These are phyloP conservation scores for Acacia acuminata DNA, from an alignment of 306 rosid species.

Conservation along the genomic window DNA sequence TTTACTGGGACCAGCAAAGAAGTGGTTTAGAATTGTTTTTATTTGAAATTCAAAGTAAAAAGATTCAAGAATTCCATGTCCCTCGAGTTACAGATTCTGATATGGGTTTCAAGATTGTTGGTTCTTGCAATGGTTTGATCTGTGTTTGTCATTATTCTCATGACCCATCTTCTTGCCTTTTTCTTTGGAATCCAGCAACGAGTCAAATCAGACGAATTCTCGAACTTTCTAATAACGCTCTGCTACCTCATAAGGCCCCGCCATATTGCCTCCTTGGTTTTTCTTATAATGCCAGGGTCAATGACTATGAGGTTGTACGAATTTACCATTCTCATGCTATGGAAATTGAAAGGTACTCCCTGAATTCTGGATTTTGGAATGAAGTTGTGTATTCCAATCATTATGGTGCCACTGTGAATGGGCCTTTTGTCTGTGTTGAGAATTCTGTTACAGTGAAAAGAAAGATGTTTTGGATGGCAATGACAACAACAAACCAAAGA, in stretches of 20 bases:
- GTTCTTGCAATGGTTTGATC: conserved; percentile 38
- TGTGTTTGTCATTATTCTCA: conserved; percentile 32
- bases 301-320: conserved; percentile 29
- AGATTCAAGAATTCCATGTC: conserved; percentile 12
- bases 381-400: conserved; percentile 17
- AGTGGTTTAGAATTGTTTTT: conserved; percentile 20
- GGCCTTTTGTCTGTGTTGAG: conserved; percentile 39
- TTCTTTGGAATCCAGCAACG: conserved; percentile 37
- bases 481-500: conserved; percentile 24
- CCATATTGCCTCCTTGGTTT: conserved; percentile 45
- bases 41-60: conserved; percentile 15
- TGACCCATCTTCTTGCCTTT: conserved; percentile 24
- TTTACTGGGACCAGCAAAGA: conserved; percentile 7
- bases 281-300: not conserved
- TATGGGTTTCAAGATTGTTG: conserved; percentile 35
- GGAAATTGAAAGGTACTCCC: conserved; percentile 24
- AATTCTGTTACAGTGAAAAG: conserved; percentile 15
- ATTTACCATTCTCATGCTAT: conserved; percentile 28
- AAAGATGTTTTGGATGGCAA: conserved; percentile 38
- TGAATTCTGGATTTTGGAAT: conserved; percentile 22
- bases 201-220: conserved; percentile 24
- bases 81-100: conserved; percentile 34
- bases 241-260: conserved; percentile 22
- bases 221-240: conserved; percentile 1
- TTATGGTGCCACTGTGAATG: conserved; percentile 13